Conservation (phyloP, 1,139 yeast species). For the Barnettozyma hawaiiensis region DNA sequence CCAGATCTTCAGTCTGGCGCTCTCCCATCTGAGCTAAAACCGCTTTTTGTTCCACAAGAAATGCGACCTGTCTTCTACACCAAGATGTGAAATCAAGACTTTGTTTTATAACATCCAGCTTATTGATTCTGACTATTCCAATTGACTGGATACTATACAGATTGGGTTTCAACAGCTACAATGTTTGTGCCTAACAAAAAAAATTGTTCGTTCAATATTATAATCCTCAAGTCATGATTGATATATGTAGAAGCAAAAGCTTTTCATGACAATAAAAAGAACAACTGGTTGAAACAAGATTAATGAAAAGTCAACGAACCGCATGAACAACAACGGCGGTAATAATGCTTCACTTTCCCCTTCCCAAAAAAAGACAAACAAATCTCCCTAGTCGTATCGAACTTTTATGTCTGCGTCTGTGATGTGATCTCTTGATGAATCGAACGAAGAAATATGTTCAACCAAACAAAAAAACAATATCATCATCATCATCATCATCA, state of each 20-base stretch:
- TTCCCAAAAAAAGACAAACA: too few relatives aligned
- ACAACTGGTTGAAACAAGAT: not conserved
- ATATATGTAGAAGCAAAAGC: not conserved
- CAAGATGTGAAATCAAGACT: too few relatives aligned
- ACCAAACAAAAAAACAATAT: slow-evolving; percentile 1
- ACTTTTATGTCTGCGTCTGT: not conserved
- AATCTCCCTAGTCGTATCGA: not conserved
- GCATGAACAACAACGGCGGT: not conserved
- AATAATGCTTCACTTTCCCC: not conserved
- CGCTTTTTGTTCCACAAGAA: too few relatives aligned
- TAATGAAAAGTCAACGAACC: slow-evolving; percentile 1
- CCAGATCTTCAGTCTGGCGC: slow-evolving; percentile 89
- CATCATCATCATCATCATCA: too few relatives aligned
- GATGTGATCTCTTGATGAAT: not conserved
- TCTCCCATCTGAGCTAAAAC: slow-evolving; percentile 81
- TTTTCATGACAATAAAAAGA: not conserved
- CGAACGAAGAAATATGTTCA: not conserved
- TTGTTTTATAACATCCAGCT: too few relatives aligned
- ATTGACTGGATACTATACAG: too few relatives aligned
- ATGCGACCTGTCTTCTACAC: too few relatives aligned
- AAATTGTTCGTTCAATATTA: slow-evolving; percentile 52
- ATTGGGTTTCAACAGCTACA: slow-evolving; percentile 41
- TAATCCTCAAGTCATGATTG: not conserved
- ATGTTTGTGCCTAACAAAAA: slow-evolving; percentile 52
- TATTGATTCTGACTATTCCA: too few relatives aligned